These are phyloP conservation scores for Pseudopithomyces maydicus DNA, from an alignment of 2,329 filamentous ascomycete genomes.

Conservation along the genomic window DNA sequence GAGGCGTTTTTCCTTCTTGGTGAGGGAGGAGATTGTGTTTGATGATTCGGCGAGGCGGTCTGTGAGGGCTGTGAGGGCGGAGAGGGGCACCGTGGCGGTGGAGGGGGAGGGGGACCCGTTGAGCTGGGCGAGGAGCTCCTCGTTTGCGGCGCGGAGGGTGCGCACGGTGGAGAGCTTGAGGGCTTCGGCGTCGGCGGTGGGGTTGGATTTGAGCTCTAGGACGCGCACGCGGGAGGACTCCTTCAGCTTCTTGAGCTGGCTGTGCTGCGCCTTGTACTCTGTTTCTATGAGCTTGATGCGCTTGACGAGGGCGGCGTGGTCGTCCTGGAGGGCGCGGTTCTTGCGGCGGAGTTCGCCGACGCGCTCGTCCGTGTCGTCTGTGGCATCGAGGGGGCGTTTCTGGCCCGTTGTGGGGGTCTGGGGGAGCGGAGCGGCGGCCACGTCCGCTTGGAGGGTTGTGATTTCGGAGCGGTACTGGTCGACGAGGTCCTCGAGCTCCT, in stretches of 20 bases:
- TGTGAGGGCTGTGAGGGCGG: slow-evolving; percentile 76
- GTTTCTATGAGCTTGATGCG: slow-evolving; percentile 72
- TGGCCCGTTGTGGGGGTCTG: slow-evolving; percentile 52
- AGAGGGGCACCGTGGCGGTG: slow-evolving; percentile 70
- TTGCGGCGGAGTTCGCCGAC: slow-evolving; percentile 85
- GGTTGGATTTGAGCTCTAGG: slow-evolving; percentile 87
- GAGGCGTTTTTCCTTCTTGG: slow-evolving; percentile 83
- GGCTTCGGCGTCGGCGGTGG: slow-evolving; percentile 82
- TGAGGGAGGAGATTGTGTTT: slow-evolving; percentile 61
- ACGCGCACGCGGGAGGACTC: slow-evolving; percentile 78
- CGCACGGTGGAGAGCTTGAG: slow-evolving; percentile 81
- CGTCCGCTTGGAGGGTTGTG: slow-evolving; percentile 72
- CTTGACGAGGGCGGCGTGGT: slow-evolving; percentile 71
- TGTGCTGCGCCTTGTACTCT: slow-evolving; percentile 72
- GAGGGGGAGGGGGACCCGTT: slow-evolving; percentile 50
- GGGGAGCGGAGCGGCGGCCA: slow-evolving; percentile 68
- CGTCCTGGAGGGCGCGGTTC: slow-evolving; percentile 82
- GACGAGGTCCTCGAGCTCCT: slow-evolving; percentile 82
- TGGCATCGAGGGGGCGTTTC: slow-evolving; percentile 67
- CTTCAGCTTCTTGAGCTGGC: slow-evolving; percentile 72
- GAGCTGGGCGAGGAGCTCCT: slow-evolving; percentile 77
- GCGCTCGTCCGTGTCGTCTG: slow-evolving; percentile 67
- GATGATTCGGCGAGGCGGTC: slow-evolving; percentile 70
- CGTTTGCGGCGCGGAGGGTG: slow-evolving; percentile 81
- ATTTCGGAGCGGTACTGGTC: slow-evolving; percentile 86